Base-by-base conservation (phyloP, 2,329 filamentous ascomycete genomes). In the Sarocladium oryzae region DNA sequence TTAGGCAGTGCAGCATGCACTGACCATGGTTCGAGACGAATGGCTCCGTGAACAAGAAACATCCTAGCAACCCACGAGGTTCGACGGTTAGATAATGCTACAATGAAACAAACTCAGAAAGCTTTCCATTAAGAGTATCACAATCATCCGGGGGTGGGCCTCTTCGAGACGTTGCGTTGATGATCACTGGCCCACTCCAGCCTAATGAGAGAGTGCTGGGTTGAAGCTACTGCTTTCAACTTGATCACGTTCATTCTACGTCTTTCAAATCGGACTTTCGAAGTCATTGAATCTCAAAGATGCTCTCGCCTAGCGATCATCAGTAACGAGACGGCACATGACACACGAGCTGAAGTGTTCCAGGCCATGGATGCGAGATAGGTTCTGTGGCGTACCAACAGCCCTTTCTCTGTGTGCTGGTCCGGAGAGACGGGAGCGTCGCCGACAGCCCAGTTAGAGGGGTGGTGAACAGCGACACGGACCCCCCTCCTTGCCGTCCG, bases 271-370 rank as follows among this genome's bases (percentile, higher is more conserved):
- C n/a, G n/a, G n/a, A n/a, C n/a, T n/a, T n/a, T n/a, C n/a, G n/a
- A n/a, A n/a, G n/a, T n/a, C n/a, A n/a, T n/a, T n/a, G n/a, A n/a
- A n/a, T n/a, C n/a, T n/a, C n/a, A n/a, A n/a, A 7, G 28, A 43
- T 43, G 13, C 21, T 28, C 40, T 43, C 23, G 40, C 40, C 40
- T 28, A 15, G n/a, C 13, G 10, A 7, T 18, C 4, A 26, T 43
- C 21, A n/a, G n/a, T n/a, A n/a, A n/a, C n/a, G n/a, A n/a, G 23
- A 43, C 11, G n/a, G 40, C 40, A 43, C 40, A 43, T 43, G 40
- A 43, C 40, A 23, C 16, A 20, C 40, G 40, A 43, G 40, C 40
- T 43, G 40, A 28, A n/a, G 21, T 3, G 40, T 26, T 43, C 23
- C 40, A 43, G 40, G 40, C 23, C 23, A 28, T 26, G 21, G 21